phyloP scores from a whole-genome alignment of 805 yeast genomes.

The Cyberlindnera meyerae region DNA sequence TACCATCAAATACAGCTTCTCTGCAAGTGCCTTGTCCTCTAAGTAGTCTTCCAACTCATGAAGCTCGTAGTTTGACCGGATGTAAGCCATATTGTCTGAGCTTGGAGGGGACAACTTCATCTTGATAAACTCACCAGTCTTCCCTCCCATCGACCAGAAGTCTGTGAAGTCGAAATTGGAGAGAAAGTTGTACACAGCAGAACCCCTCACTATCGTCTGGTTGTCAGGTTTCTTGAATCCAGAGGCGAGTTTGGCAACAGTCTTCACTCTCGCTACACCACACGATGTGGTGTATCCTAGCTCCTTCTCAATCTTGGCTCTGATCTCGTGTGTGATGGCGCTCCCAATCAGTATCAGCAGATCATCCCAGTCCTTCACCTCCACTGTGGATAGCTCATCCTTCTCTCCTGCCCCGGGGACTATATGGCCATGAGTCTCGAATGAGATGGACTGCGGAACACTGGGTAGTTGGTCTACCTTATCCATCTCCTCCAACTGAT shows the following conservation, averaged over 20 bases:
- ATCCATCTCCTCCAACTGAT: conserved; percentile 13
- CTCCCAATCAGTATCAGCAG: conserved; percentile 65
- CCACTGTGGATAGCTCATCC: not conserved
- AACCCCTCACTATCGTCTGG: conserved; percentile 67
- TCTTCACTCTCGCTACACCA: conserved; percentile 74
- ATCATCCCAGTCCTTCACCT: conserved; percentile 72
- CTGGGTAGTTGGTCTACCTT: conserved; percentile 35
- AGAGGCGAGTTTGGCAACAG: conserved; percentile 82
- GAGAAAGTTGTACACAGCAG: conserved; percentile 48
- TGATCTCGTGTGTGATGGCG: conserved; percentile 45
- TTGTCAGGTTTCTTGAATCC: conserved; percentile 80
- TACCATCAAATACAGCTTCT: conserved; percentile 52
- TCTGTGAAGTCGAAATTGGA: conserved; percentile 61
- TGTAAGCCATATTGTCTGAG: conserved; percentile 46
- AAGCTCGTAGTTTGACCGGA: conserved; percentile 45
- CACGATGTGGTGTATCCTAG: conserved; percentile 86
- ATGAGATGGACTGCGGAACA: conserved; percentile 31
- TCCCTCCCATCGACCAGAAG: conserved; percentile 91
- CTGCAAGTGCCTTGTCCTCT: conserved; percentile 45
- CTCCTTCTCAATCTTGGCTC: conserved; percentile 46
- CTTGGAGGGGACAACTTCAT: conserved; percentile 40
- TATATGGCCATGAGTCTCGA: conserved; percentile 19
- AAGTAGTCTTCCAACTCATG: conserved; percentile 34
- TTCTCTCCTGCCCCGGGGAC: conserved; percentile 15
- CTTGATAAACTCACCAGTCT: conserved; percentile 59